Evolutionary conservation across 2,329 filamentous ascomycete species (phyloP).

Genomic region (Parascedosporium putredinis): DNA sequence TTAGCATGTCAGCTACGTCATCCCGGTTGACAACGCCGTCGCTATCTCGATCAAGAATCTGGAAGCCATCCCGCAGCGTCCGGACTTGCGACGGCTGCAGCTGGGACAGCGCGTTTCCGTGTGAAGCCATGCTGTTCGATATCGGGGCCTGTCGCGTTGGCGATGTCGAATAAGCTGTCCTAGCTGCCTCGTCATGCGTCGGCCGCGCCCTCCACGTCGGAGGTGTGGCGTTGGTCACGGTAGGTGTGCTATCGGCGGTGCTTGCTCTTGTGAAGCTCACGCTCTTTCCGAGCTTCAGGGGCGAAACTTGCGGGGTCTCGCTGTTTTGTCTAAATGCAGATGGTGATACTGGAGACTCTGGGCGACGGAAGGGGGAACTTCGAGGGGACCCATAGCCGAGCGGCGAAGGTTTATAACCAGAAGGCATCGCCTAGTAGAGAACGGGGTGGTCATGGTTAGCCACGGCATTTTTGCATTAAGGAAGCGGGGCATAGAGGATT

Average conservation of each 20-base stretch:
- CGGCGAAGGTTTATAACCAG: conserved; percentile 56
- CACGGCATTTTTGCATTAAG: no score
- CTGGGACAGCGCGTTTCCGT: conserved; percentile 53
- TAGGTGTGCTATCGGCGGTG: conserved; percentile 7
- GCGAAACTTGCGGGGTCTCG: conserved; percentile 46
- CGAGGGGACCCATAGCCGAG: conserved; percentile 62
- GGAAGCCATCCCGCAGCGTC: conserved; percentile 84
- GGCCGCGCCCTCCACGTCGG: conserved; percentile 9
- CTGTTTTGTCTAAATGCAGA: conserved; percentile 52
- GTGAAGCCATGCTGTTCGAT: conserved; percentile 15
- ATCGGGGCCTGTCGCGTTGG: conserved; percentile 29
- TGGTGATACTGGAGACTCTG: conserved; percentile 55
- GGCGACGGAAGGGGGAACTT: conserved; percentile 52
- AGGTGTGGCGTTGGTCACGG: conserved; percentile 4
- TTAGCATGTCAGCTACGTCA: conserved; percentile 79
- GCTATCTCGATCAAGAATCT: conserved; percentile 82
- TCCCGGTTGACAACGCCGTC: conserved; percentile 74
- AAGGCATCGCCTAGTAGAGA: conserved; percentile 5
- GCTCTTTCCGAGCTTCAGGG: conserved; percentile 39
- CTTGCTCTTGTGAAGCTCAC: conserved; percentile 16
- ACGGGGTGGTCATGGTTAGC: no score
- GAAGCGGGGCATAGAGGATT: no score
- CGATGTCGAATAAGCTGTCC: conserved; percentile 20
- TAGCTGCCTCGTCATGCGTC: conserved; percentile 6
- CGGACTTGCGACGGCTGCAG: conserved; percentile 75